phyloP scores from a whole-genome alignment of 768 basidiomycete genomes.

The Hygrophorus pudorinus region DNA sequence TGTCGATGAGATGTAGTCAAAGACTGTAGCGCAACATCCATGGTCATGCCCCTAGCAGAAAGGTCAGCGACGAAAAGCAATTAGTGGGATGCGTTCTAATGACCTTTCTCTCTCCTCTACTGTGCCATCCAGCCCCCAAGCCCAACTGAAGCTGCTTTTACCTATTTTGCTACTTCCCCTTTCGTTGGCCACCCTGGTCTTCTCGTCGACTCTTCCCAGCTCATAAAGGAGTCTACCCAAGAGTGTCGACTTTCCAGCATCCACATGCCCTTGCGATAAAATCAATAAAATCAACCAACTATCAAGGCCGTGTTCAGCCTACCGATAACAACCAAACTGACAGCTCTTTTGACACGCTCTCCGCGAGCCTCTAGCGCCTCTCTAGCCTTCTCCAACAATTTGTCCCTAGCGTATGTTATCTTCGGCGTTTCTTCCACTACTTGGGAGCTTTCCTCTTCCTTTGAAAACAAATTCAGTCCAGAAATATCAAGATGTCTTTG shows the following conservation, averaged over 20 bases:
- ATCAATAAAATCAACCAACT: background rate
- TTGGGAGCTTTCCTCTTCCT: slow-evolving; percentile 26
- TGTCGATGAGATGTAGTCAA: slow-evolving; percentile 63
- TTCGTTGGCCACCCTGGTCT: slow-evolving; percentile 75
- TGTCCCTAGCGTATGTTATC: slow-evolving; percentile 64
- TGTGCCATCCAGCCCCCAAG: slow-evolving; percentile 94
- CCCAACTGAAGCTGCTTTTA: slow-evolving; percentile 95
- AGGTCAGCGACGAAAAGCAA: slow-evolving; percentile 3
- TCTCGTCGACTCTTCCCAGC: slow-evolving; percentile 80
- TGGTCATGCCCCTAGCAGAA: slow-evolving; percentile 78
- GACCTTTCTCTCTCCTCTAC: slow-evolving; percentile 90
- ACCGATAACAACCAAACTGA: slow-evolving; percentile 94
- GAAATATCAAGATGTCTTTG: slow-evolving; percentile 63
- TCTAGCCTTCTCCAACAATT: slow-evolving; percentile 73
- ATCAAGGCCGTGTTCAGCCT: background rate
- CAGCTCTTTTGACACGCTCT: slow-evolving; percentile 48
- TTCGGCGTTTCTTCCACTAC: slow-evolving; percentile 50
- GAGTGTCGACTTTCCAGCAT: slow-evolving; percentile 96
- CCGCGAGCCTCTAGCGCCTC: slow-evolving; percentile 36
- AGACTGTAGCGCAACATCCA: slow-evolving; percentile 88
- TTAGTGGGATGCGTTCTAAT: background rate
- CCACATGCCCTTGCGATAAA: slow-evolving; percentile 73
- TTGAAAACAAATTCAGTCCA: slow-evolving; percentile 53
- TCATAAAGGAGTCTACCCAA: slow-evolving; percentile 96
- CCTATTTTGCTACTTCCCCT: slow-evolving; percentile 83